Percentiles rank a stretch among this genome's conserved stretches.
Evolutionary conservation across 768 basidiomycete genomes (phyloP).

Genomic region (Leccinellum rugosiceps): DNA sequence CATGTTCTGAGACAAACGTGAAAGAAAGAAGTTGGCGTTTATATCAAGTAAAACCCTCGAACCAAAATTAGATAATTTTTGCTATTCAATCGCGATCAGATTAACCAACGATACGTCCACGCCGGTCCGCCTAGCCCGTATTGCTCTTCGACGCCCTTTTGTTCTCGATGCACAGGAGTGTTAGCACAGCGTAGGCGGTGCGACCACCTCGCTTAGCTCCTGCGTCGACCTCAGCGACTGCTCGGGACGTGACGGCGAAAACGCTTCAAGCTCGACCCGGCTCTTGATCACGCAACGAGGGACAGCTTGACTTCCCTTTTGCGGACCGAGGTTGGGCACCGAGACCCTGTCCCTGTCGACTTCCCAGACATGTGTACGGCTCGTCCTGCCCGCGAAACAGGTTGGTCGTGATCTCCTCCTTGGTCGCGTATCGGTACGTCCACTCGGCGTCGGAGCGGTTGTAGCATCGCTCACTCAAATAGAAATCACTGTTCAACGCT

Average conservation of each 20-base stretch:
- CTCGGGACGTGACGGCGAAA: not conserved
- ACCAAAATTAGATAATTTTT: slow-evolving; percentile 25
- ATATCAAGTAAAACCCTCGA: not conserved
- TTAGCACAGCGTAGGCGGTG: not conserved
- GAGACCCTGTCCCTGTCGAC: not conserved
- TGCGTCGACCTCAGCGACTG: not conserved
- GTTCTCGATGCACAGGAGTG: not conserved
- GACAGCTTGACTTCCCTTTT: slow-evolving; percentile 1
- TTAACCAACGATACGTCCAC: slow-evolving; percentile 5
- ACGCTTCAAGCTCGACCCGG: slow-evolving; percentile 1
- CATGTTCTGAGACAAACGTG: slow-evolving; percentile 22
- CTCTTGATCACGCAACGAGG: slow-evolving; percentile 9
- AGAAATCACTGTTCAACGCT: slow-evolving; percentile 9
- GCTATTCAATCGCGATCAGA: slow-evolving; percentile 11
- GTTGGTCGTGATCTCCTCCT: slow-evolving; percentile 29
- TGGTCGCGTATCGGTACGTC: slow-evolving; percentile 32
- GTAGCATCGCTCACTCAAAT: slow-evolving; percentile 1
- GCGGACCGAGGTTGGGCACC: not conserved
- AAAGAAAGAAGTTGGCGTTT: not conserved
- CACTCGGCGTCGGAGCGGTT: slow-evolving; percentile 13
- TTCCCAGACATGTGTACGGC: slow-evolving; percentile 1
- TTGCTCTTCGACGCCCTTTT: not conserved
- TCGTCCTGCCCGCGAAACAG: slow-evolving; percentile 20
- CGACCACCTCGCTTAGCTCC: not conserved
- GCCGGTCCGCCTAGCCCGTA: slow-evolving; percentile 3